These are phyloP conservation scores for Actinomortierella ambigua DNA, from an alignment of 371 early-diverging fungal species.

Conservation along the genomic window DNA sequence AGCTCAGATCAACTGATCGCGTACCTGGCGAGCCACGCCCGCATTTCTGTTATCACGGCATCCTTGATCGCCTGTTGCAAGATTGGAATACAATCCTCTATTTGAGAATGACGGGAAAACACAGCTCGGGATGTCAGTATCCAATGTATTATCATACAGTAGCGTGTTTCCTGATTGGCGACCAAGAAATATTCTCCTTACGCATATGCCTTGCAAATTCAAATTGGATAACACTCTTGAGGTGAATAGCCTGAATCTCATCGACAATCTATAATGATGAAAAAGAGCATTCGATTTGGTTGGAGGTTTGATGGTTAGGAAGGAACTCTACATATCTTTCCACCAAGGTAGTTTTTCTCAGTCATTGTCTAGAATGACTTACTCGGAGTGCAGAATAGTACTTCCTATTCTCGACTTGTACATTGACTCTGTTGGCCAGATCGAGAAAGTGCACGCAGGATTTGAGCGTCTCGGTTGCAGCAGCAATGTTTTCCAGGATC, in stretches of 20 bases:
- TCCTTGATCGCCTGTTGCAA: constrained; percentile 85
- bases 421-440: constrained; percentile 83
- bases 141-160: too few relatives aligned
- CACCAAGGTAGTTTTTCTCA: background rate
- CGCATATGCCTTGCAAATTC: constrained; percentile 81
- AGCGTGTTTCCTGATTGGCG: too few relatives aligned
- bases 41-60: constrained; percentile 84
- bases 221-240: constrained; percentile 72
- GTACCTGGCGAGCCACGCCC: constrained; percentile 90
- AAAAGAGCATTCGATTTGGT: too few relatives aligned
- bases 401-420: constrained; percentile 78
- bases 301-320: too few relatives aligned
- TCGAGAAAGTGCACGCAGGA: constrained; percentile 88
- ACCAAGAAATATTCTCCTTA: constrained; percentile 39
- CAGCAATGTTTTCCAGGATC: constrained; percentile 88
- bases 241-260: constrained; percentile 72
- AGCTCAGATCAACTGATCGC: too few relatives aligned
- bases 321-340: background rate
- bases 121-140: too few relatives aligned
- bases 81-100: constrained; percentile 81
- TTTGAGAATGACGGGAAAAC: background rate
- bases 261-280: constrained; percentile 69
- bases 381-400: constrained; percentile 92
- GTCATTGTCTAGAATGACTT: constrained; percentile 14
- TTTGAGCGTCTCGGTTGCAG: constrained; percentile 83